Base-by-base conservation (phyloP, 2,329 filamentous ascomycete species). In the Penicillium sp. region DNA sequence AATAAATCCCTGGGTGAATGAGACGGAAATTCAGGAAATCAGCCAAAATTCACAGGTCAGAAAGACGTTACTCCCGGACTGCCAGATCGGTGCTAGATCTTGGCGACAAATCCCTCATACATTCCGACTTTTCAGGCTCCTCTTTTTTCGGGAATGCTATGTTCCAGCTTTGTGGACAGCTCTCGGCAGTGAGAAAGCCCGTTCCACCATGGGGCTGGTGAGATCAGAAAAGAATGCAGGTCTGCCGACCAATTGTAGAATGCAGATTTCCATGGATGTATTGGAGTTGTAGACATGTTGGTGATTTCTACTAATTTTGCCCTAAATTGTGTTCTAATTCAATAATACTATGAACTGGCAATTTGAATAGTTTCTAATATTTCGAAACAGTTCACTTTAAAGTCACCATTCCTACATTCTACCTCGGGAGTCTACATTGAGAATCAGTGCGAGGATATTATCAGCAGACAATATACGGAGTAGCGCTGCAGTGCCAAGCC, bases 31-130 rank as follows among this genome's bases (percentile, higher is more conserved):
- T 38, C 42, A 53, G 51, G 22, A 55, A 49, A 27, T 36, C 36
- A 38, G 32, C 11, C 14, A 34, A 34, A 45, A 40, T 50, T 18
- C 45, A 54, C 46, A 45, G 41, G 24, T 27, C 32, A 46, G 40
- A 18, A 32, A 38, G 22, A 38, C n/a, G 44, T 34, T 57, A 31
- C 42, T 54, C 36, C 52, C 56, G 53, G 52, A 36, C 55, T 60
- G 49, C 59, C 59, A 59, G 50, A 62, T 62, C 54, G 60, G 59
- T 58, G 55, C 52, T 57, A 59, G 61, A 59, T 54, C 52, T 56
- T 9, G 40, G 31, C 53, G 48, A 55, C 53, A 61, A 61, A 63
- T 62, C 42, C 61, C 61, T 64, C 61, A 64, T 63, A 61, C 40
- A 51, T 56, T 48, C 24, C 24, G 16, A n/a, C 18, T 27, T 22